A percentile compares a stretch with the other conserved stretches of the same genome.
Evolutionary conservation across 2,329 filamentous ascomycete genomes (phyloP).

Genomic region (Hirsutella rhossiliensis): DNA sequence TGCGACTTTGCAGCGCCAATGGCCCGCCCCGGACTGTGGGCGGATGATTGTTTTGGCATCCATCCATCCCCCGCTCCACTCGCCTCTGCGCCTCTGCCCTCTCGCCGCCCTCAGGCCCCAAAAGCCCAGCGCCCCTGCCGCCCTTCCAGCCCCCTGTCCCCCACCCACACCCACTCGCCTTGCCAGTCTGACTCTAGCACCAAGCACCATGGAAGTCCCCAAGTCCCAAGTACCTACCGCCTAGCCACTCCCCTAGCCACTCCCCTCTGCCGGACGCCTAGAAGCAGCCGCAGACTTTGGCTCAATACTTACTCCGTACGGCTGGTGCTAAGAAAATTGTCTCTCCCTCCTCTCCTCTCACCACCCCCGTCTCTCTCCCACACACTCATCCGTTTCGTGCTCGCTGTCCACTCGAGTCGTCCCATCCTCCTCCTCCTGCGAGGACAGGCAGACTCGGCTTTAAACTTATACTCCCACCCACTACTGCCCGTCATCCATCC

Average conservation of each 20-base stretch:
- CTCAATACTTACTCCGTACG: no score
- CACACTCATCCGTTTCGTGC: no score
- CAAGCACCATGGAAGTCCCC: no score
- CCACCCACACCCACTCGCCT: slow-evolving; percentile 1
- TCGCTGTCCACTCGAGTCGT: no score
- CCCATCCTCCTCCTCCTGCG: background rate
- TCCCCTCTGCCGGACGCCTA: no score
- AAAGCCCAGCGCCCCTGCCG: slow-evolving; percentile 2
- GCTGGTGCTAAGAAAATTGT: no score
- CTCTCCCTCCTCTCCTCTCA: no score
- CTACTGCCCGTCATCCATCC: background rate
- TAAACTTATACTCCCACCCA: background rate
- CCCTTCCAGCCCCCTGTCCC: slow-evolving; percentile 2
- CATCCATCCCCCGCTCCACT: background rate
- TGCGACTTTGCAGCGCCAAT: background rate
- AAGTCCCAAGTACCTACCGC: no score
- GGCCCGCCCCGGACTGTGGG: background rate
- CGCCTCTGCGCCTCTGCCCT: background rate
- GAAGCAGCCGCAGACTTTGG: no score
- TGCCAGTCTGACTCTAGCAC: slow-evolving; percentile 9
- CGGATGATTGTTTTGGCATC: background rate
- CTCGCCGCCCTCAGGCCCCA: background rate
- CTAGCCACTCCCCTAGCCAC: no score
- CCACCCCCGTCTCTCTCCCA: no score
- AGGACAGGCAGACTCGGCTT: background rate